Conservation (phyloP, 148 eudicot genomes). For the Amaranthus hypochondriacus region DNA sequence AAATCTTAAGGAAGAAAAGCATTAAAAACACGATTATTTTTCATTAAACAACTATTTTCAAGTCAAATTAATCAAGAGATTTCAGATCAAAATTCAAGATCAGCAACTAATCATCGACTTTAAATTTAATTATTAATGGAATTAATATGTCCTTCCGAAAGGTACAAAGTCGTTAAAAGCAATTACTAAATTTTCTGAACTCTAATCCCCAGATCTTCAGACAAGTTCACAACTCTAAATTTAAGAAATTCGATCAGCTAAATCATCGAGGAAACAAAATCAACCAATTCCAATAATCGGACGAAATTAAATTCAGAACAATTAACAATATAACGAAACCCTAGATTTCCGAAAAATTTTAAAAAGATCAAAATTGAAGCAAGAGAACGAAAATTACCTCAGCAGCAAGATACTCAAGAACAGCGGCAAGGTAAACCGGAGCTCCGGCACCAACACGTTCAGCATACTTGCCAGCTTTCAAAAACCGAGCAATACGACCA, state of each 20-base stretch:
- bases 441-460: slow-evolving; percentile 93
- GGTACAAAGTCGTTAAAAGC: too few species aligned
- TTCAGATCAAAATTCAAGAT: background rate
- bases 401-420: slow-evolving; percentile 84
- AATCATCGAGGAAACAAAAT: too few species aligned
- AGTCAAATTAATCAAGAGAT: background rate
- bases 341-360: background rate
- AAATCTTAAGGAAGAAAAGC: too few species aligned
- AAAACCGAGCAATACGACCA: slow-evolving; percentile 74
- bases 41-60: too few species aligned
- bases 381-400: slow-evolving; percentile 39
- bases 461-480: slow-evolving; percentile 86
- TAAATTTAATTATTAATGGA: too few species aligned
- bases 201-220: too few species aligned
- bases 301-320: background rate
- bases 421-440: slow-evolving; percentile 86
- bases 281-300: too few species aligned
- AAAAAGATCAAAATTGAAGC: background rate
- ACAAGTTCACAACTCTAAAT: too few species aligned
- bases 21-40: too few species aligned
- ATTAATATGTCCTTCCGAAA: too few species aligned
- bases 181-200: too few species aligned
- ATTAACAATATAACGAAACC: background rate
- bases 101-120: background rate
- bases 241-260: too few species aligned